phyloP scores from a whole-genome alignment of 306 rosid species.

The Rosa multiflora region DNA sequence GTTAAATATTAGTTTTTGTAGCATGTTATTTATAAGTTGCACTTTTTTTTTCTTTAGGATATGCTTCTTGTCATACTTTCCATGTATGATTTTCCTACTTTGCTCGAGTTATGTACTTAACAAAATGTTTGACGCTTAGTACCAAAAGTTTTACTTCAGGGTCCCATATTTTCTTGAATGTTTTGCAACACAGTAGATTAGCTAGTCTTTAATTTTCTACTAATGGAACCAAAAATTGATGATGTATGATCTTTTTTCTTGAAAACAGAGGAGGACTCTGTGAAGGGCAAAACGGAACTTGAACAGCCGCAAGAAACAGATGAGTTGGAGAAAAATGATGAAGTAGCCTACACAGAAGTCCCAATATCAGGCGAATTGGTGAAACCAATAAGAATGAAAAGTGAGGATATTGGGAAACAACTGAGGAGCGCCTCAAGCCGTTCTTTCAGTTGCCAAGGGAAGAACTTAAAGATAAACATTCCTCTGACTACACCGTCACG shows the following conservation, averaged over 20 bases:
- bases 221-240: not conserved
- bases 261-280: conserved; percentile 77
- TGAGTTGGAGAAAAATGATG: conserved; percentile 64
- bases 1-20: not conserved
- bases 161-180: no score
- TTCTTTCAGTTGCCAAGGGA: conserved; percentile 65
- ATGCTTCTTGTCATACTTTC: not conserved
- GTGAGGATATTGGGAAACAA: conserved; percentile 52
- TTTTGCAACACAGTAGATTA: not conserved
- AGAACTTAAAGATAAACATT: conserved; percentile 81
- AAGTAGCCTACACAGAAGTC: conserved; percentile 36
- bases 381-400: conserved; percentile 41
- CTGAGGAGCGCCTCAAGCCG: conserved; percentile 60
- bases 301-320: conserved; percentile 61
- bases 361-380: conserved; percentile 45
- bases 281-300: conserved; percentile 53
- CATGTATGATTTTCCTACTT: not conserved
- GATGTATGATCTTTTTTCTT: conserved; percentile 5
- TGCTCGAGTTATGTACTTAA: not conserved
- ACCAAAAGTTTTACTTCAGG: not conserved
- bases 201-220: not conserved
- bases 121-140: not conserved
- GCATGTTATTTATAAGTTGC: not conserved
- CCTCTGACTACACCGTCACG: conserved; percentile 86
- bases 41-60: not conserved